Conservation (phyloP, 805 yeast species). For the Cyberlindnera amylophila region DNA sequence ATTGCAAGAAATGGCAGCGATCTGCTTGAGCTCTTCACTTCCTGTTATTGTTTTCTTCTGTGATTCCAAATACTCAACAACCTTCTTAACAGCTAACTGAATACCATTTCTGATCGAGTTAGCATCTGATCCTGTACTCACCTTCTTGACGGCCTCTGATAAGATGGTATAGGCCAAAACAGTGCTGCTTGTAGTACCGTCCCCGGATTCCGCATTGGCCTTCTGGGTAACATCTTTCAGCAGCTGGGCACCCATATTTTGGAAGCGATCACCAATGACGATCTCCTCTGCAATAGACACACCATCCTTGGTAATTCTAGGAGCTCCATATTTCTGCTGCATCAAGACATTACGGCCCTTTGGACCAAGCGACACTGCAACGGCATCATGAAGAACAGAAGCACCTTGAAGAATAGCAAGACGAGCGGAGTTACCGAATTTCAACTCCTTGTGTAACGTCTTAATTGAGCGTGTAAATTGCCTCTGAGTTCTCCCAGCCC, state of each 20-base stretch:
- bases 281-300: conserved; percentile 92
- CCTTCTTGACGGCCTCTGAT: conserved; percentile 92
- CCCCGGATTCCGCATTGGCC: conserved; percentile 98
- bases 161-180: conserved; percentile 93
- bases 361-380: conserved; percentile 94
- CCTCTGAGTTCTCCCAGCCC: conserved; percentile 2
- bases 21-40: conserved; percentile 93
- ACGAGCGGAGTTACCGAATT: conserved; percentile 96
- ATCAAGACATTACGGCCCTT: conserved; percentile 96
- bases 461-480: conserved; percentile 20
- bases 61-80: conserved; percentile 74
- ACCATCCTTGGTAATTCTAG: conserved; percentile 99
- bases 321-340: conserved; percentile 95
- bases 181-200: conserved; percentile 97
- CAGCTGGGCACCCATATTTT: conserved; percentile 93
- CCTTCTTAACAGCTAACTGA: conserved; percentile 94
- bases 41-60: conserved; percentile 93
- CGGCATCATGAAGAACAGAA: conserved; percentile 92
- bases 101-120: conserved; percentile 97
- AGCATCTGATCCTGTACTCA: conserved; percentile 98
- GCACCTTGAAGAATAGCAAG: conserved; percentile 93
- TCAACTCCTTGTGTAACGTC: conserved; percentile 76
- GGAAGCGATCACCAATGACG: conserved; percentile 81
- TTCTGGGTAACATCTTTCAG: conserved; percentile 95
- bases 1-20: conserved; percentile 95